phyloP scores from a whole-genome alignment of 148 eudicot species.

The Vaccinium vitisidaea region DNA sequence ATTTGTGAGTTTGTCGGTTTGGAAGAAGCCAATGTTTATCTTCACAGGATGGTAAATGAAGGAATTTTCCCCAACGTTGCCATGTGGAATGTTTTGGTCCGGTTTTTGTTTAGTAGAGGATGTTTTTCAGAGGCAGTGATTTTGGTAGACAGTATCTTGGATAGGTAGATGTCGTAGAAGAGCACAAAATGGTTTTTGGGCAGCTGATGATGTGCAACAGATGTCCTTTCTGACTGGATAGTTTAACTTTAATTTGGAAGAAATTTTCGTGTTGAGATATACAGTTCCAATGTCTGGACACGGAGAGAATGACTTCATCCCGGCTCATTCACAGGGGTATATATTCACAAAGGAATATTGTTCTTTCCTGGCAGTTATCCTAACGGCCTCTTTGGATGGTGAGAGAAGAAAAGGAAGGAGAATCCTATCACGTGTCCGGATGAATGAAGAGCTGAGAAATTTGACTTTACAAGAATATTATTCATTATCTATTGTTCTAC shows the following conservation, averaged over 20 bases:
- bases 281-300: neutral
- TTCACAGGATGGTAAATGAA: conserved; percentile 56
- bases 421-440: neutral
- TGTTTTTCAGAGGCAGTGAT: conserved; percentile 24
- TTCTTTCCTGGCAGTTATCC: neutral
- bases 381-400: conserved; percentile 1
- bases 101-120: conserved; percentile 41
- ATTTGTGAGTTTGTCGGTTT: conserved; percentile 37
- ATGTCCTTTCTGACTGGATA: neutral
- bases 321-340: neutral
- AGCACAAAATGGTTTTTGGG: neutral
- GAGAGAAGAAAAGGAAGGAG: neutral
- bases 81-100: conserved; percentile 55
- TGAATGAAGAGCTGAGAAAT: neutral
- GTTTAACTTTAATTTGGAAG: neutral
- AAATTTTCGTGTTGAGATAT: neutral
- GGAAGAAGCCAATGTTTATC: conserved; percentile 41
- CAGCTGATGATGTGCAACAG: too few relatives aligned
- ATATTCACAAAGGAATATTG: neutral
- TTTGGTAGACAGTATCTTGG: conserved; percentile 25
- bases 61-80: conserved; percentile 50
- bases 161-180: neutral
- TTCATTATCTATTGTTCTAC: too few relatives aligned
- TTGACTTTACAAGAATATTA: too few relatives aligned
- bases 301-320: neutral